Base-by-base conservation (phyloP, 2,329 filamentous ascomycete species). In the Exophiala lecanii-corni region DNA sequence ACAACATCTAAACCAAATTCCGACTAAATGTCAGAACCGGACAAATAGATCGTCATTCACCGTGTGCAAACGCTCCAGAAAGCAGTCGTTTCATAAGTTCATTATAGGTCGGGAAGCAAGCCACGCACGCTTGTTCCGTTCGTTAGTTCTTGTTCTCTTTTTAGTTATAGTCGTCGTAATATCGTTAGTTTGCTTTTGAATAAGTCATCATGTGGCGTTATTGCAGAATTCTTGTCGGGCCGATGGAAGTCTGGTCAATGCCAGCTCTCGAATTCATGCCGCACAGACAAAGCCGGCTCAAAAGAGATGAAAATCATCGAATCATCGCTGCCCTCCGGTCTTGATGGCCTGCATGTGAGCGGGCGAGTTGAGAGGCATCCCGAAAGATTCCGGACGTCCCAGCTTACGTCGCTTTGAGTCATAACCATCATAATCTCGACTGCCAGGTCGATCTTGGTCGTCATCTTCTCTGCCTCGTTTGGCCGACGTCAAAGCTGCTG, bases 391-490 rank as follows among this genome's bases (percentile, higher is more conserved):
- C 55, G 86, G 81, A 50, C 79, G 76, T 45, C 44, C 49, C 0
- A 85, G 89, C 72, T 89, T 91, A 51, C 86, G 81, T 55, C 88
- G 81, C 70, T 94, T 94, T 46, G 84, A 65, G 16, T 75, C 73
- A 35, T 84, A 71, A 17, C 41, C 77, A 33, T 82, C 78, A 33
- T 76, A 76, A 25, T 70, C 71, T 25, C 72, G 67, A 58, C 75
- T 81, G 28, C 78, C 74, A 16, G 82, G 76, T 9, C 84, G 81
- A 21, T 87, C 82, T 21, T 72, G 67, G 49, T 81, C 74, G 45
- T 84, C 79, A 39, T 82, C 80, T 16, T 82, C 80, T 47, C 81
- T 76, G 54, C 74, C 70, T 53, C 81, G 77, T 68, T 83, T 84
- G 53, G 65, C 74, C 2, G 73, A 72, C 12, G 69, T 59, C 35